phyloP scores from a whole-genome alignment of 768 basidiomycete genomes.

The Hygrocybe punicea region DNA sequence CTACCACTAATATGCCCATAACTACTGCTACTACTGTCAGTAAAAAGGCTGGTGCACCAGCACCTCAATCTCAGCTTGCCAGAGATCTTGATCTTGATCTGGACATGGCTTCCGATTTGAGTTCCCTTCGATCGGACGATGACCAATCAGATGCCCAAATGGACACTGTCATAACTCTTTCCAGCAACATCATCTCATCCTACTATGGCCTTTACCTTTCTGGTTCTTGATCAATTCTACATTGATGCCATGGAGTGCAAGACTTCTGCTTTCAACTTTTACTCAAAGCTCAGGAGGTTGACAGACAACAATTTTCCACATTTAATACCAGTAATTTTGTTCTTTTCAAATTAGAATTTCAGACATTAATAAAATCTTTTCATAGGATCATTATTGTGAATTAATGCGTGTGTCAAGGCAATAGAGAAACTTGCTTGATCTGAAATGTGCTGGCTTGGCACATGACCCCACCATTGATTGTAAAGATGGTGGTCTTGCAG shows the following conservation, averaged over 20 bases:
- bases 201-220: conserved; percentile 20
- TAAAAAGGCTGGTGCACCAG: too few species aligned
- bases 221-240: conserved; percentile 19
- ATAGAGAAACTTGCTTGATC: conserved; percentile 1
- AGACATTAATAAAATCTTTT: background rate
- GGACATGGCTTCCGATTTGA: too few species aligned
- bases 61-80: too few species aligned
- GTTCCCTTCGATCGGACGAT: too few species aligned
- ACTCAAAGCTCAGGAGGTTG: conserved; percentile 5
- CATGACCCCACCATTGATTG: background rate
- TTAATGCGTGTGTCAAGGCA: conserved; percentile 2
- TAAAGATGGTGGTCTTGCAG: background rate
- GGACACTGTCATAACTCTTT: conserved; percentile 9
- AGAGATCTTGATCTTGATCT: too few species aligned
- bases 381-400: conserved; percentile 5
- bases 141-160: too few species aligned
- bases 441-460: background rate
- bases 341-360: background rate
- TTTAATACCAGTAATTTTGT: conserved; percentile 4
- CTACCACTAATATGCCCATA: too few species aligned
- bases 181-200: conserved; percentile 12
- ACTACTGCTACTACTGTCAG: too few species aligned
- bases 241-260: conserved; percentile 21
- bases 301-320: conserved; percentile 5
- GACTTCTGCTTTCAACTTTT: conserved; percentile 12